Base-by-base conservation (phyloP, 1,284 basidiomycete genomes). In the Puccinia novopanici region DNA sequence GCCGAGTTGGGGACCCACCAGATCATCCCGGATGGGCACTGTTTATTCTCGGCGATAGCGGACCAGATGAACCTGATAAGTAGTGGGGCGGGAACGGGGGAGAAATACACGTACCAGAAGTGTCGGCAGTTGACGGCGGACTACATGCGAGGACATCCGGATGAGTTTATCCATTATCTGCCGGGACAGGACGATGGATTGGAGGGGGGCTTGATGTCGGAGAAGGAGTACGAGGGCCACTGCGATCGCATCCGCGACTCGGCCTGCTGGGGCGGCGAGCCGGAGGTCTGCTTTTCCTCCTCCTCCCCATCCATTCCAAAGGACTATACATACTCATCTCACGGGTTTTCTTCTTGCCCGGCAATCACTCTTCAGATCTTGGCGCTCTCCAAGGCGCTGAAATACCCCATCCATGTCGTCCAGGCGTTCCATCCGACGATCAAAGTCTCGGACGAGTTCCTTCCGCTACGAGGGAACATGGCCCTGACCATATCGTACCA, bases 21-120 rank as follows among this genome's bases (percentile, higher is more conserved):
- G 93, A 93, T 98, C 84, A 91, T 91, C 82, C 93, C 95, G 12
- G 95, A 98, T 84, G 95, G 95, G 0, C 95, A 98, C 84, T 98
- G 95, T 87, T 90, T 98, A 55, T 98, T 92, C 87, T 92, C 94
- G 61, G 93, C 95, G 5, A 88, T 98, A 15, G 95, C 93, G 24
- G 94, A 98, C 85, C 95, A 89, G 83, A 84, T 89, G 8, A 86
- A 85, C 9, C 54, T 83, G 22, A 8, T 48, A 5, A 78, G 81
- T 65, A 27, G 54, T 3, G 81, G 81, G 54, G 54, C 81, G 13
- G 30, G 30, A 22, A 30, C 42, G 65, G 59, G 34, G 6, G 81
- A 74, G 10, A 34, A 24, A 1, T 82, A 84, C 27, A 89, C 84
- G 72, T 87, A 86, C 83, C 75, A 82, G 12, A 77, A 75, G 4